A percentile compares a stretch with the other conserved stretches of the same genome.
phyloP scores from a whole-genome alignment of 2,329 filamentous ascomycete species.

The Domatiomyces globalis region DNA sequence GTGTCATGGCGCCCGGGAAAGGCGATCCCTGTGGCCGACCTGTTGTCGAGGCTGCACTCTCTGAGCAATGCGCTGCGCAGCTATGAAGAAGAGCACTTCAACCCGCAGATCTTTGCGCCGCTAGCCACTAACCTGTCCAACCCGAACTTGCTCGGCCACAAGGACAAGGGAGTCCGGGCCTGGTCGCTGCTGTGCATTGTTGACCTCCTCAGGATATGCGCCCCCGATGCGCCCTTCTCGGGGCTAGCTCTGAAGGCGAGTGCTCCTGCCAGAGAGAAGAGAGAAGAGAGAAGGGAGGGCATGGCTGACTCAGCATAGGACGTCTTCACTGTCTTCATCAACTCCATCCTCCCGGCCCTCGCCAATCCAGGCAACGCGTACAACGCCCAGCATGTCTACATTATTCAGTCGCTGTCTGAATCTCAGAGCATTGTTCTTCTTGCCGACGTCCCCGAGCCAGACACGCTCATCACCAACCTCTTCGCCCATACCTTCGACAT shows the following conservation, averaged over 20 bases:
- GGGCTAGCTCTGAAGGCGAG: constrained; percentile 74
- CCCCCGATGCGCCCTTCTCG: constrained; percentile 88
- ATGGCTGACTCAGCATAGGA: constrained; percentile 41
- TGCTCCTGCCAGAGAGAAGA: background rate
- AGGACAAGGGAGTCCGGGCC: constrained; percentile 84
- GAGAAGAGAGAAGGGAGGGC: background rate
- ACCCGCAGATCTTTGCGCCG: constrained; percentile 66
- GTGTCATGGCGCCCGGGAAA: constrained; percentile 86
- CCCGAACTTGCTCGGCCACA: constrained; percentile 71
- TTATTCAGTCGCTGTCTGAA: constrained; percentile 74
- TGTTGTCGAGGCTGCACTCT: constrained; percentile 65
- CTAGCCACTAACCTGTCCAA: constrained; percentile 76
- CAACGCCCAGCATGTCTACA: constrained; percentile 83
- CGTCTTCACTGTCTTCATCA: constrained; percentile 82
- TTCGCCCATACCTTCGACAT: constrained; percentile 90
- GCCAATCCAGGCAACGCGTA: constrained; percentile 79
- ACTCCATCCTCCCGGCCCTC: constrained; percentile 67
- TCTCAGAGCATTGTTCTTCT: constrained; percentile 91
- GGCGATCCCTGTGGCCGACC: constrained; percentile 67
- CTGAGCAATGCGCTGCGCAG: constrained; percentile 71
- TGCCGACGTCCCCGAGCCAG: constrained; percentile 70
- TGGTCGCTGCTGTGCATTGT: constrained; percentile 81
- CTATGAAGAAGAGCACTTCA: constrained; percentile 73
- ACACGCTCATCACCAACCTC: constrained; percentile 62
- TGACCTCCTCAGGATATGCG: constrained; percentile 82